Evolutionary conservation across 495 filamentous ascomycete genomes (phyloP), one percentile per base, ranked within the genome.

Genomic region (Xylaria palmicola): DNA sequence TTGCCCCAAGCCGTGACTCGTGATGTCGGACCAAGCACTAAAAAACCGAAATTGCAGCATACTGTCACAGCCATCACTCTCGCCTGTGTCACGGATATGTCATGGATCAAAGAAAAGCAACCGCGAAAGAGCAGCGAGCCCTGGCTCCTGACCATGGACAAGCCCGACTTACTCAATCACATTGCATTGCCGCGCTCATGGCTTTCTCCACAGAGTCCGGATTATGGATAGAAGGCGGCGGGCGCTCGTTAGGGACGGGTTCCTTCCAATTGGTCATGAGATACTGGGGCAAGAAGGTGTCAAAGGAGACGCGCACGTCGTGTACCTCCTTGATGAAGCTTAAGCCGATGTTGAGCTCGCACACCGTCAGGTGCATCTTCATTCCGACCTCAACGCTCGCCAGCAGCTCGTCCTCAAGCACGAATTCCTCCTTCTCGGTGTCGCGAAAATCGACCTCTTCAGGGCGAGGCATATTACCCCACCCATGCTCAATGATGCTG

Each of bases 321-420:
- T 86, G 84, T 57, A 92, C 80, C 64, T 81, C 84, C 65, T 82
- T 76, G 66, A 84, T 77, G 70, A 83, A 81, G 56, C 67, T 76
- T 32, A 91, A 45, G 7, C 86, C 88, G 55, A 77, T 81, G 58
- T 81, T 85, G 29, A 91, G 73, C 48, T 84, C 79, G 69, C 85
- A 86, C 15, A 96, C 80, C 7, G 68, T 72, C 5, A 84, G 77
- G 32, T 81, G 79, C 15, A 97, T 69, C 75, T 95, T 96, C 86
- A 96, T 86, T 1, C 92, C 91, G 0, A 84, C 77, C 63, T 85
- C 86, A 60, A 87, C 82, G 47, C 82, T 75, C 27, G 77, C 62
- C 19, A 97, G 77, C 5, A 88, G 73, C 0, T 81, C 68, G 26
- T 86, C 81, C 66, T 94, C 91, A 24, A 95, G 56, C 67, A 88